These are phyloP conservation scores for Lumnitzera littorea DNA, from an alignment of 345 rosid species.

Conservation along the genomic window DNA sequence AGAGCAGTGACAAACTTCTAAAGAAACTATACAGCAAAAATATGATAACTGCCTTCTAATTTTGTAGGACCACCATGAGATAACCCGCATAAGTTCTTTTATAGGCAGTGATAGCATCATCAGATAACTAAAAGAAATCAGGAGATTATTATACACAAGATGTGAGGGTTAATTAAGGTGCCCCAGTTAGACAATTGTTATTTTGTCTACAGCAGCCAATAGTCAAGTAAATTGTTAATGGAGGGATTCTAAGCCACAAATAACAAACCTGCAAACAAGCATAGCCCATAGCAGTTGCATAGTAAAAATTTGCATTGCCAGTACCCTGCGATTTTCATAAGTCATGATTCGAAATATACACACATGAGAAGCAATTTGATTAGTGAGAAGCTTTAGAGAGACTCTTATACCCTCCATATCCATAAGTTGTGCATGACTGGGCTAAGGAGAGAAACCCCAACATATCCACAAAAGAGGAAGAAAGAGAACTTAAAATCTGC, in stretches of 20 bases:
- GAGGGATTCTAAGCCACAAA: not conserved
- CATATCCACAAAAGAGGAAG: slow-evolving; percentile 86
- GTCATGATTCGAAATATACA: slow-evolving; percentile 8
- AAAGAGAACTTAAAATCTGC: slow-evolving; percentile 85
- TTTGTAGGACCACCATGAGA: too few relatives aligned
- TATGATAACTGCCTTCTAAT: too few relatives aligned
- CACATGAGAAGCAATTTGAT: not conserved
- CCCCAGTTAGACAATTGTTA: too few relatives aligned
- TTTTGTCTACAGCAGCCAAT: not conserved
- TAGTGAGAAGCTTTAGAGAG: slow-evolving; percentile 1
- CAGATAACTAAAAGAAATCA: too few relatives aligned
- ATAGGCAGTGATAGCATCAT: too few relatives aligned
- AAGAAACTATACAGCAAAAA: too few relatives aligned
- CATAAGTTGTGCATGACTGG: slow-evolving; percentile 98
- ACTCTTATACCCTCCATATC: slow-evolving; percentile 84
- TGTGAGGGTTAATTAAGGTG: too few relatives aligned
- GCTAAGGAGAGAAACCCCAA: slow-evolving; percentile 87
- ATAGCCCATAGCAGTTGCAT: slow-evolving; percentile 81
- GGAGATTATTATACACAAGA: too few relatives aligned
- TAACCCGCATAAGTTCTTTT: too few relatives aligned
- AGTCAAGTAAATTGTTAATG: not conserved
- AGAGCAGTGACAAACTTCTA: too few relatives aligned
- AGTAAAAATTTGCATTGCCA: slow-evolving; percentile 96
- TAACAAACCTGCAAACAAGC: slow-evolving; percentile 83
- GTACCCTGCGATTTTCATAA: slow-evolving; percentile 60